A percentile compares a stretch with the other conserved stretches of the same genome.
Conservation (phyloP, 192 early-diverging fungal species). For the Coemansia sp. region DNA sequence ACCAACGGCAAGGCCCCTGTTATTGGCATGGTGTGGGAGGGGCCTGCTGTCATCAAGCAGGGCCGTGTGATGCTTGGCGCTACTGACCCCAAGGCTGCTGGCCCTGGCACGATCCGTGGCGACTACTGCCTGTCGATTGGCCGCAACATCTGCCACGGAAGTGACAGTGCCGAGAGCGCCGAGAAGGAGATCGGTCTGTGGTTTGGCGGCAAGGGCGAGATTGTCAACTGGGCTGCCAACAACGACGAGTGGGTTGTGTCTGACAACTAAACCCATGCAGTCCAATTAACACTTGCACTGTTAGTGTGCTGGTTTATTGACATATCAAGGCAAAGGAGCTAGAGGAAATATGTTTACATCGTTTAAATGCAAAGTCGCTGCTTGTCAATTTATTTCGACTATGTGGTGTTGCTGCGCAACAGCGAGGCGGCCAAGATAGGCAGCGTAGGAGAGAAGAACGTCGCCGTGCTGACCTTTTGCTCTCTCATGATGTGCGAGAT, state of each 20-base stretch:
- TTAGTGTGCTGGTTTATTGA: too few relatives aligned
- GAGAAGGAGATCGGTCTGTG: conserved; percentile 76
- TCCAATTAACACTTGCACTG: too few relatives aligned
- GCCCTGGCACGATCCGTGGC: conserved; percentile 87
- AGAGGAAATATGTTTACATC: too few relatives aligned
- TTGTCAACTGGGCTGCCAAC: conserved; percentile 59
- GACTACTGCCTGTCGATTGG: conserved; percentile 75
- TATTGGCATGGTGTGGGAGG: conserved; percentile 80
- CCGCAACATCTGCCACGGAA: conserved; percentile 86
- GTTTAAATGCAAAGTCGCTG: too few relatives aligned
- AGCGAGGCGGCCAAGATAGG: conserved; percentile 50
- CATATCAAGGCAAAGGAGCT: too few relatives aligned
- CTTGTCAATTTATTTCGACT: neutral
- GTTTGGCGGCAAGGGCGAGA: conserved; percentile 65
- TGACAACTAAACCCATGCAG: conserved; percentile 56
- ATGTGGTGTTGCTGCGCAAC: conserved; percentile 36
- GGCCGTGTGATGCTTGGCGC: conserved; percentile 87
- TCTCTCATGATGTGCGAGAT: conserved; percentile 53
- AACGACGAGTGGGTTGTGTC: conserved; percentile 67
- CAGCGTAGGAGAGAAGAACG: conserved; percentile 53
- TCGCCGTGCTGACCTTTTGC: conserved; percentile 52
- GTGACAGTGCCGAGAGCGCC: conserved; percentile 80
- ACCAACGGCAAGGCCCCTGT: conserved; percentile 84
- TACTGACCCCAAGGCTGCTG: conserved; percentile 84
- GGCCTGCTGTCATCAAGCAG: conserved; percentile 81